Evolutionary conservation across 106 monocot species (phyloP), one percentile per base, ranked within the genome.

Genomic region (Vanilla planifolia): DNA sequence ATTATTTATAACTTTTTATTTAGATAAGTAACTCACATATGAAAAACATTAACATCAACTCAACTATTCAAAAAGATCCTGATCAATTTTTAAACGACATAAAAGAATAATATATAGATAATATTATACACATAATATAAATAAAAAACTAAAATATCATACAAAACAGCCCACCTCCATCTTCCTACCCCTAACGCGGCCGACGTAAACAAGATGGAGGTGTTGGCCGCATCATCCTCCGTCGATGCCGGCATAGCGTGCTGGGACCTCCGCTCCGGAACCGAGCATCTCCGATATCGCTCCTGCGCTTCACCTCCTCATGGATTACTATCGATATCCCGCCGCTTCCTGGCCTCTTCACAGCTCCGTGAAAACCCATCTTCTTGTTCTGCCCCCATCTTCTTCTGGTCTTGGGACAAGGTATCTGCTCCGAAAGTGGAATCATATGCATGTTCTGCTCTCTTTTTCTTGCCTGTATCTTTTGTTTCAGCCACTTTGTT

Each of bases 221-320:
- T 53, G 37, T n/a, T 83, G 19, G 69, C 90, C 17, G 86, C 91
- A 2, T 87, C 95, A 1, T 91, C 95, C 22, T 41, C 80, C 2
- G 63, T 81, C 27, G 90, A 90, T 51, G 55, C 75, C 24, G 84
- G 80, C 23, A 67, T 95, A 20, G 80, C 68, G 27, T 83, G 78
- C 41, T 96, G 95, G 95, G 86, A 81, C 48, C 79, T 96, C 20
- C 64, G 45, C 21, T 79, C 90, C n/a, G 95, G 95, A 21, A 59
- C 76, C 14, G 90, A 96, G 67, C 61, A 66, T 8, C 69, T 87
- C 60, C 83, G 80, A 14, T 81, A 81, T 64, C 73, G 81, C 15
- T 52, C 80, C 20, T 91, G 81, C 72, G 62, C 90, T 6, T 87
- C 90, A 45, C 37, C 90, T 22, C 44, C 75, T 4, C 84, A 75